Conservation (phyloP, 2,329 filamentous ascomycete species). For the Lachnellula arida region DNA sequence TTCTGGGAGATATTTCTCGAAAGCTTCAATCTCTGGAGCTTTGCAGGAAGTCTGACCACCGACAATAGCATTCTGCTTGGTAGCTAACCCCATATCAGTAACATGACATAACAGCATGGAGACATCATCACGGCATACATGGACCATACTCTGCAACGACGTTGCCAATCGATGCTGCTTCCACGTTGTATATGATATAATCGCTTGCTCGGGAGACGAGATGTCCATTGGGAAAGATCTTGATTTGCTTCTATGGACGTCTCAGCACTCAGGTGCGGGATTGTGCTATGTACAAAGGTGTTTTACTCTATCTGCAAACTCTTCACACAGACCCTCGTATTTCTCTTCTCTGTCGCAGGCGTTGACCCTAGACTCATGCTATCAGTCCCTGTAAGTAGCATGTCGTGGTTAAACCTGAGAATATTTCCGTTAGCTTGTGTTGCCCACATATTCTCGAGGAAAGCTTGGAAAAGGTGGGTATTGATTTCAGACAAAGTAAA, state of each 20-base stretch:
- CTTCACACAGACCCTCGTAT: slow-evolving; percentile 71
- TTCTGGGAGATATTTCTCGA: slow-evolving; percentile 78
- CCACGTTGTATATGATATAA: slow-evolving; percentile 98
- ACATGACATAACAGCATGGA: neutral
- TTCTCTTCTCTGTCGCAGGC: slow-evolving; percentile 92
- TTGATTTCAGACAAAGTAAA: slow-evolving; percentile 73
- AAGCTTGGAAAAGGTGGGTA: slow-evolving; percentile 12
- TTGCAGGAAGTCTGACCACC: slow-evolving; percentile 98
- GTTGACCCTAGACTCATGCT: slow-evolving; percentile 62
- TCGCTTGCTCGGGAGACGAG: slow-evolving; percentile 94
- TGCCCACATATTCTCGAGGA: slow-evolving; percentile 8
- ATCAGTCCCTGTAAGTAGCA: slow-evolving; percentile 27
- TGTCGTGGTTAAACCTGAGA: slow-evolving; percentile 5
- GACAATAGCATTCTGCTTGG: slow-evolving; percentile 90
- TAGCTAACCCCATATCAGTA: slow-evolving; percentile 53
- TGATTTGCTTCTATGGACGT: slow-evolving; percentile 67
- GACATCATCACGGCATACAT: slow-evolving; percentile 56
- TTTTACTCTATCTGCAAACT: slow-evolving; percentile 85
- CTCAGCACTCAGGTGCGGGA: slow-evolving; percentile 33
- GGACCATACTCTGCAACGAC: slow-evolving; percentile 88
- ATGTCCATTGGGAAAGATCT: slow-evolving; percentile 91
- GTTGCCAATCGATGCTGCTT: slow-evolving; percentile 82
- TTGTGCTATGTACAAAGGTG: slow-evolving; percentile 37
- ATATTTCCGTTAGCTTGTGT: slow-evolving; percentile 21
- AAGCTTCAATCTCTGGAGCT: slow-evolving; percentile 89